Base-by-base conservation (phyloP, 306 rosid species). In the Aeschynomene evenia region DNA sequence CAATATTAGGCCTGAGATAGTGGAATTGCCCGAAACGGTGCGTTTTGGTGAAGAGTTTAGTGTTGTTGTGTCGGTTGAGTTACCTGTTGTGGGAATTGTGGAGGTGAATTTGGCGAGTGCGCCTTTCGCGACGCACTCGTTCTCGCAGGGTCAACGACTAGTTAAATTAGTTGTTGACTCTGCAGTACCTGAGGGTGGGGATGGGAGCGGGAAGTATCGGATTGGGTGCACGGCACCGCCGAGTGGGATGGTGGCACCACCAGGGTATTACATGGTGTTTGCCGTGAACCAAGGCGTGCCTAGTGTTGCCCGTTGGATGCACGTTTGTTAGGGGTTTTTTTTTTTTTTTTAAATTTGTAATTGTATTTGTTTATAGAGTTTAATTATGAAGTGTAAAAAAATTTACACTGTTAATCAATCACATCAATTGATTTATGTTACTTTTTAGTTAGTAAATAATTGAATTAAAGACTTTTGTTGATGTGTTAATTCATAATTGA, bases 211-310 rank as follows among this genome's bases (percentile, higher is more conserved):
- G 5, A 65, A 59, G 34, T 86, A 88, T 12, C 66, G 78, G 58
- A 79, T 92, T 1, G 76, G 72, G 19, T 85, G 89, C 26, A 79
- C 81, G 0, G 96, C 91, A 6, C 98, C 98, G 16, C 89, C 91
- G 0, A 86, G 63, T 15, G 86, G 93, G 10, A 74, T 20, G 80
- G 90, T 90, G 37, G 96, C 88, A 36, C 96, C 98, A 31, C 98
- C 96, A 0, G 96, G 96, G 20, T 88, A 86, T 71, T 92, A 92
- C 77, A 92, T 92, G 98, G 86, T 81, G 1, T 89, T 92, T 3
- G 88, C 96, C 0, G 91, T 92, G 10, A 92, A 92, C 28, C 96
- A 92, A 23, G 96, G 93, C 58, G 98, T 92, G 82, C 96, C 96
- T 16, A 89, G 98, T 19, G 82, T 89, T 1, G 96, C 98, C 0